Evolutionary conservation across 1,284 basidiomycete species (phyloP), one percentile per base, ranked within the genome.

Genomic region (Ustanciosporium gigantosporum): DNA sequence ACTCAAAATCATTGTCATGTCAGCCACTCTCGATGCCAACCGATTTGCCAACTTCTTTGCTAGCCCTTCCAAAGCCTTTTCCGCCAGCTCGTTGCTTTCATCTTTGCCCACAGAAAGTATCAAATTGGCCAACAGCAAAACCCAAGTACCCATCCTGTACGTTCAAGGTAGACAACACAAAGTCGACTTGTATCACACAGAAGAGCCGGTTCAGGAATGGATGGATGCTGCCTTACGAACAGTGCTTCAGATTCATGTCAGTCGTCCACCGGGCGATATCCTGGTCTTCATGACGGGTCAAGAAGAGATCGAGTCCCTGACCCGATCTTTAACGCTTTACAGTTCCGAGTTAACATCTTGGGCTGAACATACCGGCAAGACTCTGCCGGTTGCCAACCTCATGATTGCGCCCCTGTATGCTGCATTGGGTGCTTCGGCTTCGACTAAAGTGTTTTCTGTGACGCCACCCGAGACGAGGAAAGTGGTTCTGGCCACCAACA

Each of bases 241-340:
- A 4, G 88, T 95, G 69, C 88, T 93, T 76, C 89, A 92, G 77
- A 88, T 98, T 49, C 93, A 97, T 74, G 82, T 84, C 7, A 86
- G 87, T 43, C 84, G 85, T 60, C 86, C 88, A 1, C 82, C 84
- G 2, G 94, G 94, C 5, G 92, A 97, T 74, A 86, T 97, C 11
- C 83, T 98, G 31, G 87, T 97, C 56, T 98, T 98, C 80, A 84
- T 97, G 49, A 90, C 93, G 84, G 90, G 94, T 20, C 92, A 97
- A 74, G 94, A 98, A 68, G 94, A 98, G 70, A 99, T 99, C 53
- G 94, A 97, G 76, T 87, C 83, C 66, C 82, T 96, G 20, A 85
- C 61, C 0, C 42, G 57, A 21, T 65, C 67, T 2, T 48, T 77
- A 16, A 58, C 62, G 32, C 40, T 67, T 20, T 68, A 66, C 37